Evolutionary conservation across 164 flowering plant species (phyloP).

Genomic region (Hamamelis virginiana): DNA sequence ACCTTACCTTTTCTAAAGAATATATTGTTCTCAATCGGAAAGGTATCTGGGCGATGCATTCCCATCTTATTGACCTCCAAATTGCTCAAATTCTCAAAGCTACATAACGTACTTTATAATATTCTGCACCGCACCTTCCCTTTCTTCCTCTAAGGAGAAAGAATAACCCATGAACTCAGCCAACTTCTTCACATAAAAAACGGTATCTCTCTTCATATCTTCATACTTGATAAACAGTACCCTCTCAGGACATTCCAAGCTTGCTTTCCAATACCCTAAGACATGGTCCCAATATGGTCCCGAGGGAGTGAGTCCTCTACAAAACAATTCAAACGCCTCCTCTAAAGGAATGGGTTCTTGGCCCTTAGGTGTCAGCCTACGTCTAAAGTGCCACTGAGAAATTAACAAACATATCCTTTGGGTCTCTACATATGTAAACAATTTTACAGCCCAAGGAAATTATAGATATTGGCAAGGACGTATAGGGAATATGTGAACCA

Average conservation of each 20-base stretch:
- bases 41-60: too few relatives aligned
- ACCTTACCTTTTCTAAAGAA: too few relatives aligned
- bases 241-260: neutral
- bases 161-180: slow-evolving; percentile 14
- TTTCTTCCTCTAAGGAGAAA: slow-evolving; percentile 11
- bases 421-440: slow-evolving; percentile 18
- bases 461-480: slow-evolving; percentile 12
- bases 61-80: slow-evolving; percentile 7
- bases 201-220: neutral
- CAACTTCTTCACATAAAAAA: neutral
- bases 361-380: neutral
- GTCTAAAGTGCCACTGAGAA: slow-evolving; percentile 7
- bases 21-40: too few relatives aligned
- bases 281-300: slow-evolving; percentile 2
- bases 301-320: neutral
- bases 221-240: slow-evolving; percentile 8
- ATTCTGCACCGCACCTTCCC: neutral
- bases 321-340: neutral
- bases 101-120: neutral
- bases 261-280: neutral
- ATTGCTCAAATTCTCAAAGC: slow-evolving; percentile 8
- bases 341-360: neutral
- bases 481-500: too few relatives aligned
- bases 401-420: slow-evolving; percentile 15
- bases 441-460: slow-evolving; percentile 1